Evolutionary conservation across 805 yeast species (phyloP).

Genomic region (Pichia nanzhaoensis): DNA sequence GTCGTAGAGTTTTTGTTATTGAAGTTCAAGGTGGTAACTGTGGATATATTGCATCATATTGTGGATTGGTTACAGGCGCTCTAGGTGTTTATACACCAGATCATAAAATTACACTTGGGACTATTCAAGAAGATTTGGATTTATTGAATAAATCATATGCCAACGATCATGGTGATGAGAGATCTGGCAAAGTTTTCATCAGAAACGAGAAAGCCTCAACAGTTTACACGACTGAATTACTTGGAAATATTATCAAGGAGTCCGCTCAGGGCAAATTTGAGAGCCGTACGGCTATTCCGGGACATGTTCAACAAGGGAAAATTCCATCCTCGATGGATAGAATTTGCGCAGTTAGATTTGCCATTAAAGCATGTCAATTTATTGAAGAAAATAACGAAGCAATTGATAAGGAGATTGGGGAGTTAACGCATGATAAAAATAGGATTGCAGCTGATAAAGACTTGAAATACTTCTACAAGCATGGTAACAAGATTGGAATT

Average conservation of each 20-base stretch:
- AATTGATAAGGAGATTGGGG: slow-evolving; percentile 12
- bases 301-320: slow-evolving; percentile 98
- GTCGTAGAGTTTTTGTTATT: slow-evolving; percentile 91
- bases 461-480: slow-evolving; percentile 45
- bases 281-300: slow-evolving; percentile 93
- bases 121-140: slow-evolving; percentile 69
- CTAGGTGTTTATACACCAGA: slow-evolving; percentile 90
- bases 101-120: slow-evolving; percentile 59
- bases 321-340: slow-evolving; percentile 93
- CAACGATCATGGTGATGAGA: slow-evolving; percentile 68
- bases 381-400: slow-evolving; percentile 48
- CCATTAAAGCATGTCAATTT: slow-evolving; percentile 83
- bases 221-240: slow-evolving; percentile 72
- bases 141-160: slow-evolving; percentile 61
- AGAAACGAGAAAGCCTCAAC: slow-evolving; percentile 79
- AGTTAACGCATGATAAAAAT: slow-evolving; percentile 11
- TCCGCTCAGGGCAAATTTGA: slow-evolving; percentile 66
- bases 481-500: slow-evolving; percentile 38
- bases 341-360: slow-evolving; percentile 81
- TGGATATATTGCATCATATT: slow-evolving; percentile 85
- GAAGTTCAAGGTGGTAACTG: slow-evolving; percentile 98
- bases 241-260: slow-evolving; percentile 80
- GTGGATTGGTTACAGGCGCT: slow-evolving; percentile 85
- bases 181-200: slow-evolving; percentile 80
- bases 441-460: slow-evolving; percentile 28